Conservation (phyloP, 1,284 basidiomycete species). For the Trametes sp. region DNA sequence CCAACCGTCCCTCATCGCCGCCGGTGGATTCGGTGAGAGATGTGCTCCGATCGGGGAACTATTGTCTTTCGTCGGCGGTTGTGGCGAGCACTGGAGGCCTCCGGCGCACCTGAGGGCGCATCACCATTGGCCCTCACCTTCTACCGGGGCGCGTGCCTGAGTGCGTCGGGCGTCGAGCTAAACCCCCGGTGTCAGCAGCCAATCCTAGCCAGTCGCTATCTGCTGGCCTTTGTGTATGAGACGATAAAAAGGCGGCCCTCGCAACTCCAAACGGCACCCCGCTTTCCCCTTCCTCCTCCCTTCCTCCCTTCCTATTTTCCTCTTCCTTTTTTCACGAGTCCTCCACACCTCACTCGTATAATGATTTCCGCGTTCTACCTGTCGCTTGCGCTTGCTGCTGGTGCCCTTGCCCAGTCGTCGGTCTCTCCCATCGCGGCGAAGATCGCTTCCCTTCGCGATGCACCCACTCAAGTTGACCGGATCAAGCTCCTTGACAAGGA, state of each 20-base stretch:
- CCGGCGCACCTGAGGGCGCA: constrained; percentile 15
- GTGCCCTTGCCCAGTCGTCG: constrained; percentile 24
- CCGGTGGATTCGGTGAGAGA: constrained; percentile 22
- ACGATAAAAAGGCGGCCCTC: constrained; percentile 19
- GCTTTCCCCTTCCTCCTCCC: constrained; percentile 6
- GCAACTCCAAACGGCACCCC: constrained; percentile 6
- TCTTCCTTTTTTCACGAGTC: constrained; percentile 12
- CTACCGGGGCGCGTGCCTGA: constrained; percentile 3
- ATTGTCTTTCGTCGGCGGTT: constrained; percentile 6
- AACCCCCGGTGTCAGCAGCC: constrained; percentile 1
- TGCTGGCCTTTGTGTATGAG: not conserved
- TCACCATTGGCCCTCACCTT: constrained; percentile 14
- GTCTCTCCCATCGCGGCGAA: constrained; percentile 19
- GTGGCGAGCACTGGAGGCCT: not conserved
- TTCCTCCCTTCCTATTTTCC: not conserved
- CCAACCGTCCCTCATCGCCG: constrained; percentile 20
- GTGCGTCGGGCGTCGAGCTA: not conserved
- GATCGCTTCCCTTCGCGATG: constrained; percentile 31
- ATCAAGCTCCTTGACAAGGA: constrained; percentile 38
- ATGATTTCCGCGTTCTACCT: constrained; percentile 30
- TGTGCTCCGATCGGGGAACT: not conserved
- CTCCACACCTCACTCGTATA: constrained; percentile 10
- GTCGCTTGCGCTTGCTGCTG: constrained; percentile 27
- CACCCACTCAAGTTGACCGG: constrained; percentile 33
- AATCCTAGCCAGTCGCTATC: not conserved